Conservation (phyloP, 2,329 filamentous ascomycete genomes). For the Geosmithia putterillii region DNA sequence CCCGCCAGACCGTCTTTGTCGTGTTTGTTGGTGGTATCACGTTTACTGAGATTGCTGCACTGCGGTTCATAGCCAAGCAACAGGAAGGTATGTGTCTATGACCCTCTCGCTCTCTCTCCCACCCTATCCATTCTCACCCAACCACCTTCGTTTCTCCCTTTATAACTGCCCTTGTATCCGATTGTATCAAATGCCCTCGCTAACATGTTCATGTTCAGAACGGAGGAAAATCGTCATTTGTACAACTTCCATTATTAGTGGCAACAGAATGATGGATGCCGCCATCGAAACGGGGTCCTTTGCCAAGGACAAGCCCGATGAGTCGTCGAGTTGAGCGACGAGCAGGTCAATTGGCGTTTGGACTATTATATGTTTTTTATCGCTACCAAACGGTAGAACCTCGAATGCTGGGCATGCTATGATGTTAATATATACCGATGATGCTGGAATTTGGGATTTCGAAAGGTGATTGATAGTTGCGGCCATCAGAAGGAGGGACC, state of each 20-base stretch:
- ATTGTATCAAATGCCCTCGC: not conserved
- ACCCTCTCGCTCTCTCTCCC: not conserved
- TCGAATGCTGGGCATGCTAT: not conserved
- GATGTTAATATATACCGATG: not conserved
- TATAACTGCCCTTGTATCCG: constrained; percentile 5
- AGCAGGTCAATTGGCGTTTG: too few relatives aligned
- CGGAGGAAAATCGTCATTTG: constrained; percentile 81
- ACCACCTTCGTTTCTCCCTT: not conserved
- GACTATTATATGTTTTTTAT: not conserved
- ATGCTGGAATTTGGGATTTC: too few relatives aligned
- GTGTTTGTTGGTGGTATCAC: constrained; percentile 97
- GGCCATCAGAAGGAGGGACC: not conserved
- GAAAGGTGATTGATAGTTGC: too few relatives aligned
- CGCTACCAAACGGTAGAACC: too few relatives aligned
- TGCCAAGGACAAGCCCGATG: constrained; percentile 24
- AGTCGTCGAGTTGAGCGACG: not conserved
- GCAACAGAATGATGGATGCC: constrained; percentile 77
- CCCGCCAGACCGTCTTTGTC: constrained; percentile 81
- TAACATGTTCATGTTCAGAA: constrained; percentile 24
- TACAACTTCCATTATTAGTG: constrained; percentile 83
- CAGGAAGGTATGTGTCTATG: constrained; percentile 61
- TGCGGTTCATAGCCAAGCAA: constrained; percentile 79
- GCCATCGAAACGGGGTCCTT: constrained; percentile 64
- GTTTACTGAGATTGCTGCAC: constrained; percentile 87
- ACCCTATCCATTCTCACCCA: not conserved